Conservation (phyloP, 345 rosid genomes). For the Geranium rotundifolium region DNA sequence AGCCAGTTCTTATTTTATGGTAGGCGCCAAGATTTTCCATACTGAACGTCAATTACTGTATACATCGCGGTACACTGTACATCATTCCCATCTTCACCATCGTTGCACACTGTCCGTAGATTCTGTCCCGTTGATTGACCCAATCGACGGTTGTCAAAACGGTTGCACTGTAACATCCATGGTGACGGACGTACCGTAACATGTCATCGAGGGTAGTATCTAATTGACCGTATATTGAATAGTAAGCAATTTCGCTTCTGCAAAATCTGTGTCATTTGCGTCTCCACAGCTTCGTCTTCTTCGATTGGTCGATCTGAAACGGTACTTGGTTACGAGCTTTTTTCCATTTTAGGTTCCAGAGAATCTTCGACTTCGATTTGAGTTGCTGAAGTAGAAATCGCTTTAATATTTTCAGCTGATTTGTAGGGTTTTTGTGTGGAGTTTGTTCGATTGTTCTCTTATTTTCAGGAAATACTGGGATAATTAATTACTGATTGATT, state of each 20-base stretch:
- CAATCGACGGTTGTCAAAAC: no score
- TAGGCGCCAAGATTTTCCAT: no score
- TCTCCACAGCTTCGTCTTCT: neutral
- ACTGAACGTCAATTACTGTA: no score
- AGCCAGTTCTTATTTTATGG: no score
- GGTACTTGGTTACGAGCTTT: neutral
- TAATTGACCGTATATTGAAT: no score
- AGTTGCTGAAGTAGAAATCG: neutral
- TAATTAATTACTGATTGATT: neutral
- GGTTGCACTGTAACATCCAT: no score
- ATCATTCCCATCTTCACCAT: no score
- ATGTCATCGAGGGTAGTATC: no score
- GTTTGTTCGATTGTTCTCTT: neutral
- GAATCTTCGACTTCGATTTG: neutral
- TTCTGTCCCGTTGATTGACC: no score
- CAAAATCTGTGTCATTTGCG: neutral
- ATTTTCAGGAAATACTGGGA: neutral
- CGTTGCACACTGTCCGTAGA: no score
- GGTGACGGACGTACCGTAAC: no score
- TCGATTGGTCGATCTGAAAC: neutral
- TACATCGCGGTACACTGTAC: no score
- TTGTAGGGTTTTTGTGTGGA: neutral
- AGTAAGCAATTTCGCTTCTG: neutral
- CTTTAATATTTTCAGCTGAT: neutral
- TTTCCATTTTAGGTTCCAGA: neutral